Base-by-base conservation (phyloP, 202 grass and related monocot species). In the Hordeum pubiflorum region DNA sequence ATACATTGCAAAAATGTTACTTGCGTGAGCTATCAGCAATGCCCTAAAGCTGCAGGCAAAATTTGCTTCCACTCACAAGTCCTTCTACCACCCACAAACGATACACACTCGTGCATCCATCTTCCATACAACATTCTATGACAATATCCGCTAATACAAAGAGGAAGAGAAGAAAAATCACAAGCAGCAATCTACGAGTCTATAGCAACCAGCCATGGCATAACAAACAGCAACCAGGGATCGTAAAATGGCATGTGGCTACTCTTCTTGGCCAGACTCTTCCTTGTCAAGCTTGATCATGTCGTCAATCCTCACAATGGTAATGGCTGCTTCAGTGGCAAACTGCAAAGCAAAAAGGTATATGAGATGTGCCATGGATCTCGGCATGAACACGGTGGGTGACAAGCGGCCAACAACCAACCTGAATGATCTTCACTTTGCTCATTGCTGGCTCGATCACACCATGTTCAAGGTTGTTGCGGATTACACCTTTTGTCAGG, bases 341-440 rank as follows among this genome's bases (percentile, higher is more conserved):
- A 99, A 96, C 96, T 99, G 75, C 65, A 76, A 0, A 69, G 10
- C 0, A 36, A 33, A 7, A 66, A 39, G 77, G 79, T 11, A 5
- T 23, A 18, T 12, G 7, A 41, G 66, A 24, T 43, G 50, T 27
- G 10, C 0, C 0, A 75, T 10, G 9, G 33, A 63, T 21, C n/a
- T 0, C 0, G 46, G 14, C 46, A 50, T 50, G 54, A 84, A 38
- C 33, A 64, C 43, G 56, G 9, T 4, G 7, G 38, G 20, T 17
- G 29, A 11, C 6, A 72, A 9, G 61, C 17, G 23, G 23, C 23
- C 5, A 72, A 77, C 31, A 46, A n/a, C 75, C 4, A n/a, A 97
- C 94, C 92, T 97, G 94, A 74, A 97, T 91, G 48, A 98, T 95
- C 87, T 98, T 98, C 24, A 98, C 90, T 93, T 95, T 95, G 85